Evolutionary conservation across 2,329 filamentous ascomycete species (phyloP).

Genomic region (Arthrobotrys conoides): DNA sequence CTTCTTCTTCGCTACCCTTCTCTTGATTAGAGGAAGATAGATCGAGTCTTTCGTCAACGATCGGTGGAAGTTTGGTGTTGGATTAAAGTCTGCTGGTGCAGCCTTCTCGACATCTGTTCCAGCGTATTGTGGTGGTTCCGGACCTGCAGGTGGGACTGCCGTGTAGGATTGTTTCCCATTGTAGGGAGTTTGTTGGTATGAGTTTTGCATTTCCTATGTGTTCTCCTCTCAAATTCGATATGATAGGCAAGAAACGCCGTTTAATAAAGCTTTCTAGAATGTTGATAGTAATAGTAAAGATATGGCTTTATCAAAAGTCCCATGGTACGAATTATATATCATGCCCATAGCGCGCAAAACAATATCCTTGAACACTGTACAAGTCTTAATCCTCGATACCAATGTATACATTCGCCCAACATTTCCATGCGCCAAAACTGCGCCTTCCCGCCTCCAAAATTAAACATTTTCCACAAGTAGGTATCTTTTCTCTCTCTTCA

Average conservation of each 20-base stretch:
- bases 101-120: conserved; percentile 39
- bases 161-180: conserved; percentile 18
- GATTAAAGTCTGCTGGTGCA: conserved; percentile 27
- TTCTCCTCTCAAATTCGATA: background rate
- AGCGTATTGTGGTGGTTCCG: conserved; percentile 1
- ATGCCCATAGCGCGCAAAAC: background rate
- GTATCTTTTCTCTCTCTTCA: background rate
- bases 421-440: conserved; percentile 29
- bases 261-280: background rate
- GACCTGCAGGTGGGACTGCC: conserved; percentile 13
- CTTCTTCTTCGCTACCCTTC: conserved; percentile 34
- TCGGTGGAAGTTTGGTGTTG: conserved; percentile 3
- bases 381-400: background rate
- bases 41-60: conserved; percentile 15
- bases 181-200: conserved; percentile 37
- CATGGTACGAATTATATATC: conserved; percentile 1
- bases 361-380: background rate
- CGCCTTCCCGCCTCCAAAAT: conserved; percentile 26
- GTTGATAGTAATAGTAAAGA: background rate
- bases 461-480: conserved; percentile 6
- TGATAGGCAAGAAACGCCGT: background rate
- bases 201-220: conserved; percentile 33
- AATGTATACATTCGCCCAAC: conserved; percentile 26
- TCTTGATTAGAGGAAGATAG: conserved; percentile 33
- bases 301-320: conserved; percentile 3